Evolutionary conservation across 176 grass and related monocot genomes (phyloP), one percentile per base, ranked within the genome.

Genomic region (Raddia guianensis): DNA sequence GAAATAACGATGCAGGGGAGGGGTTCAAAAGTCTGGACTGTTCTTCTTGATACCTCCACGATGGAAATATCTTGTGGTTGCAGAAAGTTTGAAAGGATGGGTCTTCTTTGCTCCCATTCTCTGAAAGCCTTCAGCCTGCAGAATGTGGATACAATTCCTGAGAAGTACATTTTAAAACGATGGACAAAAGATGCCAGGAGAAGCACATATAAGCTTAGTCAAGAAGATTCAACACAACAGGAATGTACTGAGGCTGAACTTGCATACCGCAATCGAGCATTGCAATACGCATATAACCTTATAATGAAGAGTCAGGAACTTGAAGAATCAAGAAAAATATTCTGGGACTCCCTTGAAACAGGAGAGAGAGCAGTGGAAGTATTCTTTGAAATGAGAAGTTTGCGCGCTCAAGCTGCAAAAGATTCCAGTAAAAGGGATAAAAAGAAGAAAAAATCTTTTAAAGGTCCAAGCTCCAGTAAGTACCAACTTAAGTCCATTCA

Each of bases 161-260:
- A 90, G 59, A 90, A 84, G 74, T 95, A 92, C 83, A 92, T 92
- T 86, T 88, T 86, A 70, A 92, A 92, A 73, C 88, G 90, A 8
- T 92, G 90, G 93, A 95, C 90, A 27, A 95, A 95, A 83, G 93
- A 95, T 88, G 87, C 93, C 51, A 88, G 82, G 74, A 90, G 80
- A 90, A 90, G 85, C 27, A 81, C 88, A 71, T 90, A 88, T 80
- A 90, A 81, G 80, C 59, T 86, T 58, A 37, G 71, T 88, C 85
- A 95, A 86, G 93, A 95, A 43, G 90, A 87, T 86, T 79, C 87
- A 79, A 75, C 70, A 35, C 90, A 92, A 78, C 81, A 81, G 15
- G 90, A 90, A 62, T 89, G 85, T 79, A 90, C 87, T 42, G 93
- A 92, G 71, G 90, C 82, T 77, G 93, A 96, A 72, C 90, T 92